A percentile compares a stretch with the other conserved stretches of the same genome.
Evolutionary conservation across 257 asterid species (phyloP).

Genomic region (Mitragyna speciosa): DNA sequence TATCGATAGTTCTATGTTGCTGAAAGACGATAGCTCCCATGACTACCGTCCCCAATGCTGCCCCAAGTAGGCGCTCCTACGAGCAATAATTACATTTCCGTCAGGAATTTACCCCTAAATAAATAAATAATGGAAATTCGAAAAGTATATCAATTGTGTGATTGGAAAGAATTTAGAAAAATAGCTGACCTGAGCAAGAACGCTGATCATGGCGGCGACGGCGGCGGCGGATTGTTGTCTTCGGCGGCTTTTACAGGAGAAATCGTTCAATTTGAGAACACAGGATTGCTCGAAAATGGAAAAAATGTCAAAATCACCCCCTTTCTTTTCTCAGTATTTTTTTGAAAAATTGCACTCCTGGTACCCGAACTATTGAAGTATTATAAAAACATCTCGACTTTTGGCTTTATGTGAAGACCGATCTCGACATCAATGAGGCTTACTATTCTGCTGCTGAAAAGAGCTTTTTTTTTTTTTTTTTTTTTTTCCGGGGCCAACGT

Average conservation of each 20-base stretch:
- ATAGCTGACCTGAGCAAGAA: slow-evolving; percentile 63
- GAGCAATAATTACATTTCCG: neutral
- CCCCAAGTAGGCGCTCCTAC: slow-evolving; percentile 91
- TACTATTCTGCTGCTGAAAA: neutral
- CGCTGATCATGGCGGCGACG: slow-evolving; percentile 63
- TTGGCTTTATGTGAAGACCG: neutral
- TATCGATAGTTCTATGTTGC: slow-evolving; percentile 57
- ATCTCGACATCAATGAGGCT: neutral
- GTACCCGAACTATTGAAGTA: too few relatives aligned
- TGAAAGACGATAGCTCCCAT: slow-evolving; percentile 57
- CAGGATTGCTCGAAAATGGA: neutral
- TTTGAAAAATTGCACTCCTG: neutral
- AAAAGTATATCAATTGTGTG: neutral
- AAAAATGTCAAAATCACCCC: neutral
- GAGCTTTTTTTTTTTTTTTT: too few relatives aligned
- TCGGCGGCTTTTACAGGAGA: neutral
- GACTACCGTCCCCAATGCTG: slow-evolving; percentile 60
- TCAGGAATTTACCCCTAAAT: neutral
- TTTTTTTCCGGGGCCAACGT: too few relatives aligned
- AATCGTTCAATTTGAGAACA: neutral
- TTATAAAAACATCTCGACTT: too few relatives aligned
- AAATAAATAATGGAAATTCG: neutral
- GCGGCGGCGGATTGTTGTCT: neutral
- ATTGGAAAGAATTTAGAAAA: neutral
- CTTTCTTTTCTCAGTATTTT: neutral